Base-by-base conservation (phyloP, 225 moss, liverwort and hornwort species). In the Neckera pumila region DNA sequence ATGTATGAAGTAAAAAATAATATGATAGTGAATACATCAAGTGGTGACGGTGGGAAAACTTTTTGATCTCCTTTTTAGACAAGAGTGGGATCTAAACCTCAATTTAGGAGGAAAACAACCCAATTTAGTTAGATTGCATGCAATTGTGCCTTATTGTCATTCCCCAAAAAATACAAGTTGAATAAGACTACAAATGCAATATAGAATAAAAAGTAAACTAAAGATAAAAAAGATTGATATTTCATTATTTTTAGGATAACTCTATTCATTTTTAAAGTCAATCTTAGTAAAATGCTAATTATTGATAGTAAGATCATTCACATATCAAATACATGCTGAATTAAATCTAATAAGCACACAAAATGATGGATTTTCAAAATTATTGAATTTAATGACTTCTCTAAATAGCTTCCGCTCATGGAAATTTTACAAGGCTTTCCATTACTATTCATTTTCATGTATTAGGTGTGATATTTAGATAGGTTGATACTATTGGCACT, bases 21-120 rank as follows among this genome's bases (percentile, higher is more conserved):
- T 47, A 47, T 11, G 4, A 11, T 14, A 76, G 3, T 34, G 22
- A 9, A 34, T 15, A 34, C 3, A 23, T 76, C 7, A 76, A 22
- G 7, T 19, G 4, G n/a, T n/a, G n/a, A n/a, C n/a, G n/a, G 7
- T 31, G 6, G 0, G 0, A 4, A 28, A 47, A 21, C 0, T 8
- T 20, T 76, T 51, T 19, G 22, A 76, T 18, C 14, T 3, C 9
- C 0, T 49, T 2, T 34, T 34, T 33, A 34, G 5, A 9, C 3
- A 76, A 34, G 4, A 31, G 21, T 76, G 21, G 30, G 4, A 45
- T 45, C 45, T 73, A 45, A 28, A 45, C 3, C 2, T 45, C 74
- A 74, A 30, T 30, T 45, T 73, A 45, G 30, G 15, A 73, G 17
- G 73, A 72, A 31, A 73, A 3, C 30, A 45, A 33, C 4, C 8